phyloP scores from a whole-genome alignment of 768 basidiomycete genomes.

The Suillus placidus region DNA sequence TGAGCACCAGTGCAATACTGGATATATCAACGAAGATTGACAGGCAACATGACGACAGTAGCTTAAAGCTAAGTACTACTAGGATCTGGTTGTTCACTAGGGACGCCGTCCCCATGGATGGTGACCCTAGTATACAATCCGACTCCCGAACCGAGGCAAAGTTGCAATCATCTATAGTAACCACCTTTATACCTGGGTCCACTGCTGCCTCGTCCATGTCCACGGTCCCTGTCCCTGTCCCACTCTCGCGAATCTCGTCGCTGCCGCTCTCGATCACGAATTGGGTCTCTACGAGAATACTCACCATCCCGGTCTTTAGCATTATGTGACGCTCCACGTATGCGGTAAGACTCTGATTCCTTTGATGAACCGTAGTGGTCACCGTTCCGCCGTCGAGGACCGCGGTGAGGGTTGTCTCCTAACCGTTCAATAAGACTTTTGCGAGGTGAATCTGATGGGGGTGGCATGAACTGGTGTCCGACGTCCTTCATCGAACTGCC shows the following conservation, averaged over 20 bases:
- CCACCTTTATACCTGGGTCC: slow-evolving; percentile 56
- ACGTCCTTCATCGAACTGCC: slow-evolving; percentile 38
- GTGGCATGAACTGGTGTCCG: slow-evolving; percentile 24
- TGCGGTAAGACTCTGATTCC: slow-evolving; percentile 22
- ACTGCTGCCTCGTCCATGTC: slow-evolving; percentile 20
- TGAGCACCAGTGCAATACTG: not conserved
- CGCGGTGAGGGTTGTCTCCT: slow-evolving; percentile 14
- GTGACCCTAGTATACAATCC: slow-evolving; percentile 70
- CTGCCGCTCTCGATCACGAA: slow-evolving; percentile 21
- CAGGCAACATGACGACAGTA: not conserved
- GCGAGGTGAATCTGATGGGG: slow-evolving; percentile 17
- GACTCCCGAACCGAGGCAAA: slow-evolving; percentile 75
- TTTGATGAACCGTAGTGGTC: slow-evolving; percentile 7
- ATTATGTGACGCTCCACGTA: slow-evolving; percentile 35
- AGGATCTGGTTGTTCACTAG: slow-evolving; percentile 2
- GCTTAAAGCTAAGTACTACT: not conserved
- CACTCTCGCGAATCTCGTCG: slow-evolving; percentile 23
- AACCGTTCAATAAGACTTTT: slow-evolving; percentile 42
- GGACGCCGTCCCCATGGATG: slow-evolving; percentile 1
- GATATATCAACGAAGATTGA: not conserved
- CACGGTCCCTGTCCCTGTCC: slow-evolving; percentile 25
- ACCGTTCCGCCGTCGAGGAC: slow-evolving; percentile 11
- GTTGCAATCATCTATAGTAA: slow-evolving; percentile 32
- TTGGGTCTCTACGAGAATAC: slow-evolving; percentile 17
- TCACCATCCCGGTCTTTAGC: slow-evolving; percentile 17